phyloP scores from a whole-genome alignment of 148 eudicot species.

The Vaccinium macrocarpon region DNA sequence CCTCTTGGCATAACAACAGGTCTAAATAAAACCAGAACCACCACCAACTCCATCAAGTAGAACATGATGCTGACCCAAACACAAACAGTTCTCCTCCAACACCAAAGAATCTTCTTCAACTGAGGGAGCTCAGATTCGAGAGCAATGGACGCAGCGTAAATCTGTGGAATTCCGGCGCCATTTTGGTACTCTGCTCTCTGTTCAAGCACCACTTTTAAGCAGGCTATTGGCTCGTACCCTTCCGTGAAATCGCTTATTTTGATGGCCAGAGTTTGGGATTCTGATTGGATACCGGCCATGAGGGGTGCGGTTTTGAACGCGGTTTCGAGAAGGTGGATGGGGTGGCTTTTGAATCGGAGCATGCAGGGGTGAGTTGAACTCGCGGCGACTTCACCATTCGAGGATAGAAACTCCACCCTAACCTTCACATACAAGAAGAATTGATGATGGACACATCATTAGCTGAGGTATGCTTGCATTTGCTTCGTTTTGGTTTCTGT shows the following conservation, averaged over 20 bases:
- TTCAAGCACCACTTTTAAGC: slow-evolving; percentile 37
- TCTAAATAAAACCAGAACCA: slow-evolving; percentile 27
- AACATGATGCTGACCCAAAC: slow-evolving; percentile 32
- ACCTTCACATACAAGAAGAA: slow-evolving; percentile 28
- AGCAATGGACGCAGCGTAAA: slow-evolving; percentile 31
- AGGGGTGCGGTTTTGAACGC: slow-evolving; percentile 29
- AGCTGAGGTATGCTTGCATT: background rate
- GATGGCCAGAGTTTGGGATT: slow-evolving; percentile 29
- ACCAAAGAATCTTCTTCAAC: slow-evolving; percentile 33
- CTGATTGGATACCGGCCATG: slow-evolving; percentile 34
- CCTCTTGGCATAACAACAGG: slow-evolving; percentile 20
- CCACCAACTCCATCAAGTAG: slow-evolving; percentile 27
- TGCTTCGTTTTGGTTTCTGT: background rate
- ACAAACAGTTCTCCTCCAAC: slow-evolving; percentile 42
- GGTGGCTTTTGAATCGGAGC: slow-evolving; percentile 37
- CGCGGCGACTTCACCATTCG: slow-evolving; percentile 25
- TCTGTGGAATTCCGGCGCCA: slow-evolving; percentile 44
- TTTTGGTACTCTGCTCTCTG: slow-evolving; percentile 35
- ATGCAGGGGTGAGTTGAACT: slow-evolving; percentile 38
- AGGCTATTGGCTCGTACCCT: slow-evolving; percentile 31
- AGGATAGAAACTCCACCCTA: slow-evolving; percentile 36
- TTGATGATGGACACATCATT: background rate
- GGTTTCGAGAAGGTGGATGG: slow-evolving; percentile 26
- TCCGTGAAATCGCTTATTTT: slow-evolving; percentile 25
- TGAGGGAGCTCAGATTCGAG: slow-evolving; percentile 35